phyloP scores from a whole-genome alignment of 2,329 filamentous ascomycete species.

The Ramichloridium luteum region DNA sequence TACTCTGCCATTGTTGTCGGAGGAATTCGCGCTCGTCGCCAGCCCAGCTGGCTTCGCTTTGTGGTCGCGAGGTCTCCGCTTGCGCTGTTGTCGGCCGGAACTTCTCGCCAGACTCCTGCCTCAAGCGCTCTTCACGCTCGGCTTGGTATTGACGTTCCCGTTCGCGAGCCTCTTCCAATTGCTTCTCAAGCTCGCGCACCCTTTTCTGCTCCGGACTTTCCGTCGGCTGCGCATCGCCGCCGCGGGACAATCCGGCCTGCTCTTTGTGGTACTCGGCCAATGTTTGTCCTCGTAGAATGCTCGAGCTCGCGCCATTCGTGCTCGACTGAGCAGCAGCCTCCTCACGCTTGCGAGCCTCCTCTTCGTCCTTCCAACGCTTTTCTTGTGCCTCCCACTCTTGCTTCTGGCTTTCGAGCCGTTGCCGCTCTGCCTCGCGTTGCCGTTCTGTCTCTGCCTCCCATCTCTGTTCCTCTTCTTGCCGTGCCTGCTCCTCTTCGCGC shows the following conservation, averaged over 20 bases:
- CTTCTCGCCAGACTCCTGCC: slow-evolving; percentile 20
- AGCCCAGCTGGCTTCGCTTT: slow-evolving; percentile 52
- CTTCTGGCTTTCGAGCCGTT: slow-evolving; percentile 54
- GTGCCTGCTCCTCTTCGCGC: slow-evolving; percentile 49
- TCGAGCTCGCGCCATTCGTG: slow-evolving; percentile 37
- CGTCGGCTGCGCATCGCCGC: slow-evolving; percentile 22
- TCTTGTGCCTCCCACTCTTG: slow-evolving; percentile 69
- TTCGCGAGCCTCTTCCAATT: slow-evolving; percentile 55
- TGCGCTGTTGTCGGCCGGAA: slow-evolving; percentile 23
- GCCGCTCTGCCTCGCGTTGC: slow-evolving; percentile 46
- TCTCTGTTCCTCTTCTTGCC: slow-evolving; percentile 49
- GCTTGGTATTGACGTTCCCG: slow-evolving; percentile 52
- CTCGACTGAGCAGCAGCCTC: slow-evolving; percentile 60
- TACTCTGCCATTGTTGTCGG: slow-evolving; percentile 43
- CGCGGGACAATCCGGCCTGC: slow-evolving; percentile 33
- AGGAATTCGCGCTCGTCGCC: slow-evolving; percentile 54
- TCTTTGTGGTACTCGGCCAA: slow-evolving; percentile 77
- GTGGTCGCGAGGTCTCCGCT: slow-evolving; percentile 19
- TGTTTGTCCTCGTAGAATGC: slow-evolving; percentile 66
- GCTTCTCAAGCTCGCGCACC: slow-evolving; percentile 66
- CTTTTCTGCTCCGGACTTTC: slow-evolving; percentile 49
- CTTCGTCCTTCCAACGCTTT: slow-evolving; percentile 62
- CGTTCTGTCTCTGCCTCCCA: slow-evolving; percentile 56
- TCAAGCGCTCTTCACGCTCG: slow-evolving; percentile 44
- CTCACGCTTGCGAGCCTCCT: slow-evolving; percentile 57